Conservation (phyloP, 2,329 filamentous ascomycete genomes). For the Helotiales sp. region DNA sequence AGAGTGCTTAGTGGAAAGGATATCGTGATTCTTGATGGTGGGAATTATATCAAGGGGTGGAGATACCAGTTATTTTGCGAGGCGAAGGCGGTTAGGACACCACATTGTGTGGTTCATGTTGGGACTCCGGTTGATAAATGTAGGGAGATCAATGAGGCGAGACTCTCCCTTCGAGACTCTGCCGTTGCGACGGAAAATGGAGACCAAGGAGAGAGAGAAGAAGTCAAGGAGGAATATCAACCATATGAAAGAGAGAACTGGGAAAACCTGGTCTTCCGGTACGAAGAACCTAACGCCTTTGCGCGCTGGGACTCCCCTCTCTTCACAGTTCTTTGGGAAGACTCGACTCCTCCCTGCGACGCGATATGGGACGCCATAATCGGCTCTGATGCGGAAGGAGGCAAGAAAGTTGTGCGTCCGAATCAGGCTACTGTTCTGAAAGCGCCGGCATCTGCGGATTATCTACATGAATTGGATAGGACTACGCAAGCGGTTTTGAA, state of each 20-base stretch:
- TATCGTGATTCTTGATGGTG: conserved; percentile 75
- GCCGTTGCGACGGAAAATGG: conserved; percentile 33
- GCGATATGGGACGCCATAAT: conserved; percentile 73
- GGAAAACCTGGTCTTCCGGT: conserved; percentile 57
- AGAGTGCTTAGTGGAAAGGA: conserved; percentile 69
- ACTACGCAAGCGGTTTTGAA: conserved; percentile 77
- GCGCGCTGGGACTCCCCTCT: conserved; percentile 81
- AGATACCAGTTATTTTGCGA: conserved; percentile 85
- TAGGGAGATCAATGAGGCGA: conserved; percentile 57
- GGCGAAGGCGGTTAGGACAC: conserved; percentile 75
- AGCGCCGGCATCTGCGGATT: conserved; percentile 64
- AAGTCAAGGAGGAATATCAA: conserved; percentile 31
- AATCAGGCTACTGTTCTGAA: conserved; percentile 75
- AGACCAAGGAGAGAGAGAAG: conserved; percentile 32
- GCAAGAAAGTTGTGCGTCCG: conserved; percentile 64
- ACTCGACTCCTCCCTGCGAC: conserved; percentile 66
- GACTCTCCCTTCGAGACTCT: conserved; percentile 44
- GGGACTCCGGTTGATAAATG: conserved; percentile 56
- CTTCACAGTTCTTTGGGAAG: conserved; percentile 77
- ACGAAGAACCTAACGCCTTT: conserved; percentile 87
- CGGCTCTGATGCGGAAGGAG: conserved; percentile 57
- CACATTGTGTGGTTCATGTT: conserved; percentile 71
- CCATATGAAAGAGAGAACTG: conserved; percentile 32
- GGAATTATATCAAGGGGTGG: conserved; percentile 91
- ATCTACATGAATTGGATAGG: conserved; percentile 77